Conservation (phyloP, 495 filamentous ascomycete genomes). For the Aspergillus steynii region DNA sequence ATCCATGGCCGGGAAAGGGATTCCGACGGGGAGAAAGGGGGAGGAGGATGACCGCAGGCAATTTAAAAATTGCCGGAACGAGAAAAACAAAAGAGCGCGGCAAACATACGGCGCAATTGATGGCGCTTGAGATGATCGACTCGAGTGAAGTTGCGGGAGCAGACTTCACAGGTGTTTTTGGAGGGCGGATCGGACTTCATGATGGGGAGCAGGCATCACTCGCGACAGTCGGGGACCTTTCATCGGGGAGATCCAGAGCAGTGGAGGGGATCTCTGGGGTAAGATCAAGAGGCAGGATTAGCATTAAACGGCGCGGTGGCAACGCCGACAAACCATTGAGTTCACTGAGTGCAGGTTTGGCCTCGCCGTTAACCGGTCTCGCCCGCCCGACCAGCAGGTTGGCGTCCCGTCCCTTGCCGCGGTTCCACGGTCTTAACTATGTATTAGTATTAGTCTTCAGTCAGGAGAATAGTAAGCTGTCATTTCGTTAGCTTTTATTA, state of each 20-base stretch:
- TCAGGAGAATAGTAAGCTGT: no score
- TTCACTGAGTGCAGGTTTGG: no score
- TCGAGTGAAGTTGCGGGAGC: slow-evolving; percentile 49
- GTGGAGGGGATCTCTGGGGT: no score
- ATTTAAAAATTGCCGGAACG: not conserved
- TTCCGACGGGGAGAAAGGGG: slow-evolving; percentile 2
- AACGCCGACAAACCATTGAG: no score
- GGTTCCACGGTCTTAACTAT: no score
- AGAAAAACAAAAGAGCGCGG: not conserved
- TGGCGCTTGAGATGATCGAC: slow-evolving; percentile 52
- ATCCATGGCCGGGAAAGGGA: not conserved
- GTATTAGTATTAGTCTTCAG: no score
- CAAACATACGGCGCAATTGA: slow-evolving; percentile 45
- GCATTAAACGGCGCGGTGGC: slow-evolving; percentile 3
- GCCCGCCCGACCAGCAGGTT: no score
- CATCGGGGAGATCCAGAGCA: slow-evolving; percentile 35
- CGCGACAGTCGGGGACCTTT: slow-evolving; percentile 5
- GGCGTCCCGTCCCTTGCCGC: no score
- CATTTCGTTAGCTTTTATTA: no score
- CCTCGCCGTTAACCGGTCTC: no score
- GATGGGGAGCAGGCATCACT: slow-evolving; percentile 12
- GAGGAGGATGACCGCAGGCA: not conserved
- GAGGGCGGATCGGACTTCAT: slow-evolving; percentile 37
- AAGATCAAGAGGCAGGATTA: not conserved
- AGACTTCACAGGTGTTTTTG: slow-evolving; percentile 48